Conservation (phyloP, 805 yeast genomes). For the Candida quercuum region DNA sequence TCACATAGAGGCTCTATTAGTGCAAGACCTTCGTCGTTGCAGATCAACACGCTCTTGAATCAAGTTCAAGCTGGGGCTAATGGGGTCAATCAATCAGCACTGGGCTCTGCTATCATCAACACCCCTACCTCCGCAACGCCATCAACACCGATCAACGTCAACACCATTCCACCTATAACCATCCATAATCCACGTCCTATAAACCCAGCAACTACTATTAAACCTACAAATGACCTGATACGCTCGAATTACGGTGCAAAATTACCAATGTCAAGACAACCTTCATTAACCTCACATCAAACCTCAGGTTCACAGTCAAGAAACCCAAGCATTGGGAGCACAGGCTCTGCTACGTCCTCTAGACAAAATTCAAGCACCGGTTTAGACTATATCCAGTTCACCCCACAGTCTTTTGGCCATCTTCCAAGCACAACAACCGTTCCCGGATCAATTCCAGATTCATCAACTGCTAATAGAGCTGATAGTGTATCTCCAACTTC, state of each 20-base stretch:
- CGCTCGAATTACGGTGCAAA: conserved; percentile 3
- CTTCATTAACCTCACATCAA: conserved; percentile 6
- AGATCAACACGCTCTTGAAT: conserved; percentile 16
- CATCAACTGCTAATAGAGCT: not conserved
- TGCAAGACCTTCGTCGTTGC: conserved; percentile 42
- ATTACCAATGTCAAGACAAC: conserved; percentile 11
- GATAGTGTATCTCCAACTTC: conserved; percentile 1
- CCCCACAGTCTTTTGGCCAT: conserved; percentile 10
- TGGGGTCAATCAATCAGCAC: not conserved
- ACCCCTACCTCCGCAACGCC: no score
- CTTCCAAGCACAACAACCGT: conserved; percentile 1
- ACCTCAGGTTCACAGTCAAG: conserved; percentile 10
- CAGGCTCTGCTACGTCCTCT: conserved; percentile 17
- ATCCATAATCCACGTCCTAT: not conserved
- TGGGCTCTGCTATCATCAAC: not conserved
- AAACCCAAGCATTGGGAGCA: conserved; percentile 14
- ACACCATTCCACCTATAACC: not conserved
- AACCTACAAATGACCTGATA: not conserved
- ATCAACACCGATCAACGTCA: not conserved
- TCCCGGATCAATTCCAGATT: not conserved
- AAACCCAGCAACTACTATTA: not conserved
- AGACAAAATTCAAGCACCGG: conserved; percentile 23
- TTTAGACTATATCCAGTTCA: conserved; percentile 20
- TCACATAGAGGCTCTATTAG: conserved; percentile 54
- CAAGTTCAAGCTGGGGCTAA: conserved; percentile 12